Evolutionary conservation across 805 yeast genomes (phyloP), one percentile per base, ranked within the genome.

Genomic region (Ogataea wickerhamii): DNA sequence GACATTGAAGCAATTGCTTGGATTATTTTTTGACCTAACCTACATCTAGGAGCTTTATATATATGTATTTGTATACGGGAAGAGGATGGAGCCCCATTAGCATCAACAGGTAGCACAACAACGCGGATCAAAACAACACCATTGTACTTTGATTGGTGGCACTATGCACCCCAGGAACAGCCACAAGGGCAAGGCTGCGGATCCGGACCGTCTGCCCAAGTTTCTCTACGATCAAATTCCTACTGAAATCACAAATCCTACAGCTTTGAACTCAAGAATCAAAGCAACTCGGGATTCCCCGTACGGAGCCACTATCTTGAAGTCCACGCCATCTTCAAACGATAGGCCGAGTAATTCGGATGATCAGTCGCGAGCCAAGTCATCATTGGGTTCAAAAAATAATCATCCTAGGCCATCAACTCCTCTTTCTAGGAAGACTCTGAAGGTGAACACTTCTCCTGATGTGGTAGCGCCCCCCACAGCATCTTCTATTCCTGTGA

Each of bases 221-320:
- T 56, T 56, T 33, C 47, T 58, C 13, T 58, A 56, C 40, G 56
- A 58, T 37, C 51, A 55, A 40, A 54, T 58, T 14, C 63, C 63
- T 3, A 30, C 52, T 2, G 60, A 54, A 48, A 53, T 55, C 27
- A 32, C 48, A 22, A 46, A 52, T 36, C 43, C 50, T 11, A 45
- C 52, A 3, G 56, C 53, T 3, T 43, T 56, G 34, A 52, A 53
- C 37, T 36, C 44, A 36, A 45, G 32, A 33, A 35, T 58, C 6
- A 40, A 49, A 27, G 22, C 46, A 18, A 34, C 49, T 13, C 28
- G 32, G 20, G 58, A 50, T 17, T 51, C 63, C 3, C 61, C 61
- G 2, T 58, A 56, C 37, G 40, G 60, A 2, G 37, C 52, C 2
- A 43, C 51, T 2, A 28, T 37, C 8, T 44, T 41, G 7, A 7